Evolutionary conservation across 129 eudicot species (phyloP).

Genomic region (Artemisia annua): DNA sequence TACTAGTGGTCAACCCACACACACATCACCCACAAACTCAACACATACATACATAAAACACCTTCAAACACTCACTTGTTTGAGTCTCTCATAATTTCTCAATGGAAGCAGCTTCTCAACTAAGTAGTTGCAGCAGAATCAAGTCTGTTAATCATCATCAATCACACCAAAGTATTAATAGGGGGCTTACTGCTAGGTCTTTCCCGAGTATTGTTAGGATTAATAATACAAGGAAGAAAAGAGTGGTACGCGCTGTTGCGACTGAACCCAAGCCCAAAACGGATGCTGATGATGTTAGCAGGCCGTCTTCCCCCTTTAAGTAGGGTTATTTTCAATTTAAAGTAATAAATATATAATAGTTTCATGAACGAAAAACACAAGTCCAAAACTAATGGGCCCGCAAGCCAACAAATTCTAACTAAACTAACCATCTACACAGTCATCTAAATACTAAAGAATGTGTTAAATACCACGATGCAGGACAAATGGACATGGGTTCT

Average conservation of each 20-base stretch:
- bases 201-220: conserved; percentile 35
- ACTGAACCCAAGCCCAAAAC: conserved; percentile 69
- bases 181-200: conserved; percentile 24
- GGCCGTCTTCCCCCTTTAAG: conserved; percentile 34
- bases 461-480: no score
- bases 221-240: conserved; percentile 38
- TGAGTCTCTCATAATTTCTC: conserved; percentile 35
- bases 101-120: conserved; percentile 75
- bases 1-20: conserved; percentile 29
- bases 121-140: conserved; percentile 58
- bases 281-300: conserved; percentile 25
- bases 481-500: no score
- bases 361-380: no score
- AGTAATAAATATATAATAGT: no score
- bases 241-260: conserved; percentile 65
- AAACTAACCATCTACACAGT: no score
- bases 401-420: no score
- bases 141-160: conserved; percentile 29
- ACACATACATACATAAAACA: conserved; percentile 2
- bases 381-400: no score
- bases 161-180: conserved; percentile 2
- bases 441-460: no score
- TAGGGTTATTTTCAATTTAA: no score
- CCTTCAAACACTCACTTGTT: background rate
- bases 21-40: conserved; percentile 23